phyloP scores from a whole-genome alignment of 1,284 basidiomycete genomes.

The Malassezia nana region DNA sequence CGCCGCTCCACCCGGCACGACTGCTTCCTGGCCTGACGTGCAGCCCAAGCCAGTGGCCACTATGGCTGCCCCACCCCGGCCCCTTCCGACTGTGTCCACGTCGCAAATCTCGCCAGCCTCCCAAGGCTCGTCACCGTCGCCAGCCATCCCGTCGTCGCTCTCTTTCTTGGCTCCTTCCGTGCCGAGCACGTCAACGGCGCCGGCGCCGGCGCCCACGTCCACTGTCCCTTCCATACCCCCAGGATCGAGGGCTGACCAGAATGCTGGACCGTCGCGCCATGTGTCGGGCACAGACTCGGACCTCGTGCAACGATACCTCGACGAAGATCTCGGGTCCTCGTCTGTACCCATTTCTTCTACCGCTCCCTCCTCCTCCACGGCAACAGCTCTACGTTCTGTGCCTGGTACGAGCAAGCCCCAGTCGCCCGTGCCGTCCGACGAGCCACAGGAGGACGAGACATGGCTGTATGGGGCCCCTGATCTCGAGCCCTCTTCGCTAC shows the following conservation, averaged over 20 bases:
- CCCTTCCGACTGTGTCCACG: neutral
- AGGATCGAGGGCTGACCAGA: too few relatives aligned
- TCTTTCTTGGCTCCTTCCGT: slow-evolving; percentile 12
- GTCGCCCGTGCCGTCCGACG: neutral
- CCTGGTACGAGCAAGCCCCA: neutral
- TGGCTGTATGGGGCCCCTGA: neutral
- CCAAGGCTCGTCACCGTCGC: slow-evolving; percentile 3
- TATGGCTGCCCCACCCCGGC: neutral
- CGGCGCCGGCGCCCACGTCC: too few relatives aligned
- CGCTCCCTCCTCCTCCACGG: neutral
- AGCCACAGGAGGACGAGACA: slow-evolving; percentile 1
- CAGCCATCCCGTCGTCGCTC: slow-evolving; percentile 5
- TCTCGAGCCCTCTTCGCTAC: neutral
- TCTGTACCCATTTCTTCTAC: neutral
- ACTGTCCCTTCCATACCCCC: too few relatives aligned
- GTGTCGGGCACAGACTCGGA: neutral
- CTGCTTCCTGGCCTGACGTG: neutral
- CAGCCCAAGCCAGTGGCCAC: neutral
- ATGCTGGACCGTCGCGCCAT: neutral
- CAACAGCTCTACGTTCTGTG: neutral
- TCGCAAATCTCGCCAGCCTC: neutral
- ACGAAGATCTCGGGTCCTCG: neutral
- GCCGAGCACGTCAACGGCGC: neutral
- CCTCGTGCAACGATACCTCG: slow-evolving; percentile 1
- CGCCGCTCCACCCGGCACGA: neutral